Evolutionary conservation across 1,284 basidiomycete species (phyloP), one percentile per base, ranked within the genome.

Genomic region (Rhizopogon parksii): DNA sequence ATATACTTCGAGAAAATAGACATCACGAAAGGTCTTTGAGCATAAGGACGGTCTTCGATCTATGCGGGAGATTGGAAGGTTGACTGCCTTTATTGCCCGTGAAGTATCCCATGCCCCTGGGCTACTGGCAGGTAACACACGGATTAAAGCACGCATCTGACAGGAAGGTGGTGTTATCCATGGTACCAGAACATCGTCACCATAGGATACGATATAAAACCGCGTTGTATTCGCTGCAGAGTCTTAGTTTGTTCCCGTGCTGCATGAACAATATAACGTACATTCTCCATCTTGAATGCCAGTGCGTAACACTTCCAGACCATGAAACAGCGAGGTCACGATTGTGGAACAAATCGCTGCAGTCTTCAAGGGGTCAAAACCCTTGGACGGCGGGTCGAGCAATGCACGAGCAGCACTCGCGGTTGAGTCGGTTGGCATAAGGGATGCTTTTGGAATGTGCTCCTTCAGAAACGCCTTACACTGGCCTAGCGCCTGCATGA

Each of bases 331-430:
- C 8, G 68, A 72, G 6, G 73, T 70, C 52, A 85, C 86, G 19
- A 84, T 67, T 36, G 72, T 74, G 5, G 87, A 88, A 59, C 84
- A 85, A 53, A 90, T 87, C 4, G 87, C 88, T 1, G 84, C 88
- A 56, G 73, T 77, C 55, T 74, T 70, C 8, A 66, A 58, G 8
- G 73, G 68, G 36, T 68, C 68, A 8, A 70, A 60, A 2, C 59
- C 56, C 19, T 59, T 61, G 2, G 60, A 59, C 47, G 56, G 54
- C 2, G 52, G 15, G 1, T 55, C 58, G 6, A 79, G 61, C 4
- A 90, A 56, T 4, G 68, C 67, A 57, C 73, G 70, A 1, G 86
- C 88, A 11, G 87, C 87, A 4, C 74, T 74, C 0, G 85, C 85
- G 4, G 87, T 90, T 2, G 87, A 89, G 3, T 80, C 58, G 12